Conservation (phyloP, 805 yeast species). For the Zygoascus biomembranicola region DNA sequence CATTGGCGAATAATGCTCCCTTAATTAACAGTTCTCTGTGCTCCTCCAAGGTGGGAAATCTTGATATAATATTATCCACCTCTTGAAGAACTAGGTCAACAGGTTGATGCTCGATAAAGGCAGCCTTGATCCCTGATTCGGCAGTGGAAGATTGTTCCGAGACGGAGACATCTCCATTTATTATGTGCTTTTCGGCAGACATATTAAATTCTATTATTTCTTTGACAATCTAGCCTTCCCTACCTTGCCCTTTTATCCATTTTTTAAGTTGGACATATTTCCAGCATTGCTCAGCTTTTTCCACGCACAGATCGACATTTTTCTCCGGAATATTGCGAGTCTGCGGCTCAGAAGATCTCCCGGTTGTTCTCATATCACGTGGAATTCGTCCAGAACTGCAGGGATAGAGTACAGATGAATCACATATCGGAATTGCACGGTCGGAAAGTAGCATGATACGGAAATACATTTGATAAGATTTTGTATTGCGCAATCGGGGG, state of each 20-base stretch:
- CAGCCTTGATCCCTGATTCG: not conserved
- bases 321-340: too few relatives aligned
- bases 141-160: not conserved
- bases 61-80: not conserved
- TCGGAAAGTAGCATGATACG: not conserved
- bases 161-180: not conserved
- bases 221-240: not conserved
- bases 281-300: too few relatives aligned
- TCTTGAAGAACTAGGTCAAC: not conserved
- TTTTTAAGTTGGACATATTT: not conserved
- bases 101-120: not conserved
- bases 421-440: too few relatives aligned
- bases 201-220: not conserved
- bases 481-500: not conserved
- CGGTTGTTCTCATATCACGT: too few relatives aligned
- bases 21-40: not conserved
- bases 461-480: not conserved
- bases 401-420: too few relatives aligned
- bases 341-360: too few relatives aligned
- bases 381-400: too few relatives aligned
- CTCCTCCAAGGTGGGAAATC: not conserved
- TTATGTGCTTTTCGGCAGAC: not conserved
- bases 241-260: not conserved
- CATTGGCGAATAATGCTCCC: constrained; percentile 2
- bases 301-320: too few relatives aligned